Evolutionary conservation across 768 basidiomycete species (phyloP).

Genomic region (Pleurotus platypus): DNA sequence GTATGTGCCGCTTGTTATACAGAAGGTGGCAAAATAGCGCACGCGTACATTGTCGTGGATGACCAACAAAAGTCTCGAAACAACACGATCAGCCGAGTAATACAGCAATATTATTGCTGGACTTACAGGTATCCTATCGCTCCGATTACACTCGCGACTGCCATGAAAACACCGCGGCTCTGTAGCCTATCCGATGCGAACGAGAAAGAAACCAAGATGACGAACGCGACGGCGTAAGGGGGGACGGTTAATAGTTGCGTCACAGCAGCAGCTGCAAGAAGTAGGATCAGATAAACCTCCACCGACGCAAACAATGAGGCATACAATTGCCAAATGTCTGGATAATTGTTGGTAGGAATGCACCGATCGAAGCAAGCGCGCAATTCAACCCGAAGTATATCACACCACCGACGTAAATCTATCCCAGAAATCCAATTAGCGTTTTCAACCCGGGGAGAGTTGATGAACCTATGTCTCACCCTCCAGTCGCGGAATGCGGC

Average conservation of each 20-base stretch:
- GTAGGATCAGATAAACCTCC: not conserved
- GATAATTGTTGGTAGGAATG: conserved; percentile 83
- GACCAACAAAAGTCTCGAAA: conserved; percentile 47
- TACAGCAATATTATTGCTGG: not conserved
- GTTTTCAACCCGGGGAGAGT: no score
- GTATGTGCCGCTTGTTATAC: conserved; percentile 74
- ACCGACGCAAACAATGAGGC: conserved; percentile 18
- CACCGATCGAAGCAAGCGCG: conserved; percentile 72
- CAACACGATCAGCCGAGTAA: not conserved
- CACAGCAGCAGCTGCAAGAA: conserved; percentile 48
- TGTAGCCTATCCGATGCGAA: conserved; percentile 67
- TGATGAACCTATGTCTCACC: conserved; percentile 25
- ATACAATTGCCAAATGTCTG: conserved; percentile 67
- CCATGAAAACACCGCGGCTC: conserved; percentile 49
- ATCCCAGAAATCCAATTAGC: not conserved
- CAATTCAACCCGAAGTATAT: conserved; percentile 79
- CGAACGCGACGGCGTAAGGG: conserved; percentile 70
- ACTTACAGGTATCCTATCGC: conserved; percentile 64
- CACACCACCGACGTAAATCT: conserved; percentile 65
- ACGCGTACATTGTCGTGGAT: conserved; percentile 52
- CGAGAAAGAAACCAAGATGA: conserved; percentile 54
- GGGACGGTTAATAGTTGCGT: conserved; percentile 79
- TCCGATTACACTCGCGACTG: conserved; percentile 38
- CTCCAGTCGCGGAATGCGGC: conserved; percentile 74
- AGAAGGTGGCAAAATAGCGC: conserved; percentile 76